Evolutionary conservation across 129 eudicot genomes (phyloP), one percentile per base, ranked within the genome.

Genomic region (Helianthus tuberosus): DNA sequence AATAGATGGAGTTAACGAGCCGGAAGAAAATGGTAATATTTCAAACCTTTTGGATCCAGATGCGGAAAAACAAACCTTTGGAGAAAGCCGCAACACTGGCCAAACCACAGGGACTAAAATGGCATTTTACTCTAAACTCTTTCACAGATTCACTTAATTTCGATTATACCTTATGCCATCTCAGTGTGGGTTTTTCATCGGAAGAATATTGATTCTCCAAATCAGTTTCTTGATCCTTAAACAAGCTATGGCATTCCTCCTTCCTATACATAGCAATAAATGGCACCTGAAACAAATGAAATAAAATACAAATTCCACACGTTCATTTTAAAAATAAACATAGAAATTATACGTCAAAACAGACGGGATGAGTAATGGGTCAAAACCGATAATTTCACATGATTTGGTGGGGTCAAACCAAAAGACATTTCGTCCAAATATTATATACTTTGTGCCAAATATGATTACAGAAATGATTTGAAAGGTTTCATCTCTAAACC

Each of bases 231-330:
- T 77, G 84, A 74, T 92, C 87, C 84, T 89, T 89, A 52, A 92
- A 80, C 58, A 92, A 70, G 81, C 87, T 85, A 44, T 16, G 79
- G 59, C 89, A 85, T 58, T 92, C 98, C 76, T 92, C 98, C 72
- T 85, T 92, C 46, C 98, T 86, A 74, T 89, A 92, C 91, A 89
- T 89, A 58, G 98, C 89, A 73, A 93, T 85, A 61, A 77, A 92
- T 3, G 95, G 95, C 44, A 88, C 85, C 97, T 91, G 73, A 71
- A 64, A 72, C 77, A 72, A 50, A 23, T 32, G 47, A 66, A 43
- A 54, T 20, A 20, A 20, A 35, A 23, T 55, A 64, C 27, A 68
- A 66, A 47, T 25, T 20, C 11, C 59, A 63, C 8, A 25, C 10
- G 63, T 52, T 13, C 58, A 60, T 17, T 29, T 60, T 43, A 12